phyloP scores from a whole-genome alignment of 1,284 basidiomycete genomes.

The Microbotryomycetes sp. region DNA sequence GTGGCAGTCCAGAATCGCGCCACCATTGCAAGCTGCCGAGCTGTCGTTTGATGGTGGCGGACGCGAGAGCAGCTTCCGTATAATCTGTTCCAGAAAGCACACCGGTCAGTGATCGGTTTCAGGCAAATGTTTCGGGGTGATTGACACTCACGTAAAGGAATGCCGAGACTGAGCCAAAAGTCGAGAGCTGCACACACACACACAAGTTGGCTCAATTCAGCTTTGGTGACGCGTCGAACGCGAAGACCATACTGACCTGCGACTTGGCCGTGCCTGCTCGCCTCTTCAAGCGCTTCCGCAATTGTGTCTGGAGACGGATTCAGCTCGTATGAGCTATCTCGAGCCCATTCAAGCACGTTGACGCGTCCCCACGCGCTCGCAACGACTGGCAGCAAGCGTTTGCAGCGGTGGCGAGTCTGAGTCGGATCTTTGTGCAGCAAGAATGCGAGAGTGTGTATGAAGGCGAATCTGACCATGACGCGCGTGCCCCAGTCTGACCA shows the following conservation, averaged over 20 bases:
- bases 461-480: conserved; percentile 60
- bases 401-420: conserved; percentile 26
- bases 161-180: conserved; percentile 61
- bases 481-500: conserved; percentile 62
- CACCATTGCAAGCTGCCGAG: conserved; percentile 70
- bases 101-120: neutral
- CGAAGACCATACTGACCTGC: conserved; percentile 30
- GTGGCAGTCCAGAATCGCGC: conserved; percentile 52
- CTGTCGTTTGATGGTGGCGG: conserved; percentile 64
- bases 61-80: conserved; percentile 64
- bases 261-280: conserved; percentile 62
- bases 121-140: neutral
- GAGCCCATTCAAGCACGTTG: conserved; percentile 49
- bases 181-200: conserved; percentile 49
- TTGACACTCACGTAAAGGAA: conserved; percentile 14
- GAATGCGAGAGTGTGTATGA: conserved; percentile 63
- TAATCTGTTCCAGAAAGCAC: conserved; percentile 57
- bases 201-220: neutral
- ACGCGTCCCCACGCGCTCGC: conserved; percentile 36
- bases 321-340: conserved; percentile 2
- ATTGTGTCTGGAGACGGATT: conserved; percentile 17
- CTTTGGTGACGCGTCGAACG: neutral
- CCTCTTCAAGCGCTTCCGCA: conserved; percentile 41
- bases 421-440: conserved; percentile 54
- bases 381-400: conserved; percentile 34